Evolutionary conservation across 331 rosid species (phyloP).

Genomic region (Rosa hybrid): DNA sequence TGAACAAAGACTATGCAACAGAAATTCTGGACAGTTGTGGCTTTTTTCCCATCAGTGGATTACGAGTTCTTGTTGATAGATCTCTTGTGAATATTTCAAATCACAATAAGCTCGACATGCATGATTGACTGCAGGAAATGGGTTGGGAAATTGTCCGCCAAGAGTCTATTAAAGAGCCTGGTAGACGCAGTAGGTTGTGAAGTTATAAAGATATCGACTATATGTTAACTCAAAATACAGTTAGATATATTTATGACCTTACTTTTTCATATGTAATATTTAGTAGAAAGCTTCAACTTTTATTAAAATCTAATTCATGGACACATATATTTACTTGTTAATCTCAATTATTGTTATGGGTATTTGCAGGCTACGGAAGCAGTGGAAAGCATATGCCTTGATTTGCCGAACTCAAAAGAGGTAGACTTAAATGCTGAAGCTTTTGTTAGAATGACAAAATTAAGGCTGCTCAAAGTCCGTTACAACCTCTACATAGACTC

Average conservation of each 20-base stretch:
- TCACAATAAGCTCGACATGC: neutral
- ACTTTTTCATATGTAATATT: neutral
- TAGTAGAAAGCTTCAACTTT: neutral
- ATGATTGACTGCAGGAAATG: neutral
- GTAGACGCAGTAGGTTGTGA: neutral
- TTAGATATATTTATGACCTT: neutral
- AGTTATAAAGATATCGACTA: neutral
- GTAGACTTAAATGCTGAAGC: neutral
- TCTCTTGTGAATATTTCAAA: neutral
- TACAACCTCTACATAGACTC: neutral
- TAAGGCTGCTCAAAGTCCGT: neutral
- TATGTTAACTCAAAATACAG: neutral
- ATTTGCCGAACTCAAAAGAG: neutral
- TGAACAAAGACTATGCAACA: neutral
- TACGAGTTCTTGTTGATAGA: neutral
- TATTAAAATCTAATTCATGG: neutral
- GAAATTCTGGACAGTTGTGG: neutral
- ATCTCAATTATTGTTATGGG: neutral
- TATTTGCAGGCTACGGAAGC: neutral
- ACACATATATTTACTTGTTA: neutral
- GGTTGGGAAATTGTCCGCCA: neutral
- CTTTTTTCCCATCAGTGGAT: neutral
- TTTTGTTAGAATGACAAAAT: neutral
- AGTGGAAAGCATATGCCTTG: neutral
- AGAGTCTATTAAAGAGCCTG: neutral